Evolutionary conservation across 192 early-diverging fungal genomes (phyloP).

Genomic region (Chytriomyces sp.): DNA sequence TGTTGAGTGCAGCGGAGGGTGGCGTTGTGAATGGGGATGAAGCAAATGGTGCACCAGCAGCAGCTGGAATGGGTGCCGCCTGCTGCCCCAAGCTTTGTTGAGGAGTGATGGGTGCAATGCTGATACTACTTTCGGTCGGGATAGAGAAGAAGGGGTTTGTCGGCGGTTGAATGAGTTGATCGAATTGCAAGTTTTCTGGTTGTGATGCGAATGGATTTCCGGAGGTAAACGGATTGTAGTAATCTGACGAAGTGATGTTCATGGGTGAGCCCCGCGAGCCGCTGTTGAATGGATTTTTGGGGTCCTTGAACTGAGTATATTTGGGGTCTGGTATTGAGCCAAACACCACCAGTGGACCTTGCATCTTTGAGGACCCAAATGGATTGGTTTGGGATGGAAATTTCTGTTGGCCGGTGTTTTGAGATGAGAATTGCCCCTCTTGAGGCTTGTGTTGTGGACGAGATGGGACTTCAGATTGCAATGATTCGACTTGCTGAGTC

Average conservation of each 20-base stretch:
- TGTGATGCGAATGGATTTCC: conserved; percentile 19
- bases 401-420: neutral
- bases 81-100: too few relatives aligned
- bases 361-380: conserved; percentile 30
- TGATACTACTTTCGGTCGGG: neutral
- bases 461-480: neutral
- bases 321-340: conserved; percentile 32
- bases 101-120: neutral
- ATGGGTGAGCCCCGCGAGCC: neutral
- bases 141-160: conserved; percentile 33
- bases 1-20: neutral
- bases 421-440: neutral
- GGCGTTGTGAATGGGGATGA: neutral
- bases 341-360: conserved; percentile 32
- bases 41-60: neutral
- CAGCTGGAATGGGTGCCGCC: neutral
- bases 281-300: conserved; percentile 35
- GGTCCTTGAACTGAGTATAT: conserved; percentile 21
- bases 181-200: neutral
- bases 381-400: conserved; percentile 12
- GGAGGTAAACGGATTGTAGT: conserved; percentile 23
- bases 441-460: neutral
- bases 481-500: neutral
- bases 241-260: conserved; percentile 28
- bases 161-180: neutral